Evolutionary conservation across 1,139 yeast genomes (phyloP).

Genomic region (Zygoascus hellenicus): DNA sequence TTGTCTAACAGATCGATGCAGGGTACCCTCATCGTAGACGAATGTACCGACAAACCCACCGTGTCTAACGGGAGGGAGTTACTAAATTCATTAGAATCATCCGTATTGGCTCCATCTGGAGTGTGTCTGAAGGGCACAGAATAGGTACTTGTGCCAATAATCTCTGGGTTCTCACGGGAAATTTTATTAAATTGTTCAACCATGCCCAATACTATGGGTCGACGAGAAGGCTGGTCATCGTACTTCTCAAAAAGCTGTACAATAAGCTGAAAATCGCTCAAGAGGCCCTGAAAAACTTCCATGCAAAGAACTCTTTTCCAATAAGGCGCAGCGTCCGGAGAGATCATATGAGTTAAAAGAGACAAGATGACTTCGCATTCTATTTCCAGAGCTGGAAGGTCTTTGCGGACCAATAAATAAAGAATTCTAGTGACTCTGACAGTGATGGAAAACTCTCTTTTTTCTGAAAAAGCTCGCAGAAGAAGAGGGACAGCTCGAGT

Average conservation of each 20-base stretch:
- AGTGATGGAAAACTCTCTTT: conserved; percentile 58
- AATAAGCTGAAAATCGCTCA: conserved; percentile 51
- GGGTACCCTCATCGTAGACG: conserved; percentile 46
- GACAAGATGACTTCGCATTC: conserved; percentile 81
- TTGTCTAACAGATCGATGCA: conserved; percentile 76
- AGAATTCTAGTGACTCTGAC: conserved; percentile 72
- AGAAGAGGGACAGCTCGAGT: conserved; percentile 69
- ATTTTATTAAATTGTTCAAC: conserved; percentile 40
- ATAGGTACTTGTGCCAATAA: conserved; percentile 23
- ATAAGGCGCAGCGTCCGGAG: conserved; percentile 43
- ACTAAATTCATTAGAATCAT: conserved; percentile 8
- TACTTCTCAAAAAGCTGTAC: conserved; percentile 53
- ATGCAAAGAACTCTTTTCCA: conserved; percentile 75
- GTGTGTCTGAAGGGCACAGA: conserved; percentile 20
- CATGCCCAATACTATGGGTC: conserved; percentile 56
- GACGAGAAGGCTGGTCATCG: conserved; percentile 53
- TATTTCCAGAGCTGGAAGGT: conserved; percentile 54
- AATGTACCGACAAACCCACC: conserved; percentile 24
- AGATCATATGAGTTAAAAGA: conserved; percentile 59
- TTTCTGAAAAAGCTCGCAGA: conserved; percentile 57
- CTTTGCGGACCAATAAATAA: conserved; percentile 53
- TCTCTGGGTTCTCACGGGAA: conserved; percentile 24
- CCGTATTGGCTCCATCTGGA: conserved; percentile 10
- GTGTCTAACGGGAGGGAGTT: conserved; percentile 14
- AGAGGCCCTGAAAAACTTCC: conserved; percentile 61